Percentiles rank a stretch among this genome's conserved stretches.
These are phyloP conservation scores for Beta vulgaris DNA, from an alignment of 148 eudicot genomes.

Conservation along the genomic window DNA sequence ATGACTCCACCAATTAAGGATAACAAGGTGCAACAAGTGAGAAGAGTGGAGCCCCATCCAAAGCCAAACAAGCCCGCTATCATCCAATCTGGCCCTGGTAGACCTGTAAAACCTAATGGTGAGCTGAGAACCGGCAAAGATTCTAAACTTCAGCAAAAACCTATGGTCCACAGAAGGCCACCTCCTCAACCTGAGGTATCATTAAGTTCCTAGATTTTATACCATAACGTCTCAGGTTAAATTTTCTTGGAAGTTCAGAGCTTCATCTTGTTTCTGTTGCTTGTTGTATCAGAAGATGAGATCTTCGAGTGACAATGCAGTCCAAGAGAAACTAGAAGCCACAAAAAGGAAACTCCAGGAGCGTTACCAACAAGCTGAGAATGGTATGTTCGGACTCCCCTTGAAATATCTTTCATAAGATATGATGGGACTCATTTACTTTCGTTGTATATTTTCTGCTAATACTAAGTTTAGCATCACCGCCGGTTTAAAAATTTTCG, in stretches of 20 bases:
- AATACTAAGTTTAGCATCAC: too few relatives aligned
- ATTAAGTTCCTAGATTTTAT: conserved; percentile 7
- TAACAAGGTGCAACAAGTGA: conserved; percentile 39
- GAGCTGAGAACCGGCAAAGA: conserved; percentile 37
- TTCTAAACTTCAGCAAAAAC: conserved; percentile 41
- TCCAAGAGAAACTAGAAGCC: conserved; percentile 57
- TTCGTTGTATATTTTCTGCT: background rate
- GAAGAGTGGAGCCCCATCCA: conserved; percentile 38
- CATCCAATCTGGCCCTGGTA: conserved; percentile 50
- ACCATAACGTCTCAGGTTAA: background rate
- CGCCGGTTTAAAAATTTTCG: too few relatives aligned
- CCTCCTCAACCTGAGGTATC: conserved; percentile 51
- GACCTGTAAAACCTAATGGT: conserved; percentile 45
- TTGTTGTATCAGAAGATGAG: conserved; percentile 35
- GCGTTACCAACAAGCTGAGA: conserved; percentile 81
- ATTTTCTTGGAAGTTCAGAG: background rate
- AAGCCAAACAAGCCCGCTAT: conserved; percentile 49
- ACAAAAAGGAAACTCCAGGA: conserved; percentile 92
- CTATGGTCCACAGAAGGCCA: conserved; percentile 47
- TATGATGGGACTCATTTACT: background rate
- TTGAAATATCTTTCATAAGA: background rate
- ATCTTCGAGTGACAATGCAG: conserved; percentile 40
- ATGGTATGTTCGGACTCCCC: conserved; percentile 43
- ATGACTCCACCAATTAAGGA: conserved; percentile 34
- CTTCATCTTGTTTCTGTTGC: conserved; percentile 12